These are phyloP conservation scores for Aspergillus taichungensis DNA, from an alignment of 495 filamentous ascomycete species.

Conservation along the genomic window DNA sequence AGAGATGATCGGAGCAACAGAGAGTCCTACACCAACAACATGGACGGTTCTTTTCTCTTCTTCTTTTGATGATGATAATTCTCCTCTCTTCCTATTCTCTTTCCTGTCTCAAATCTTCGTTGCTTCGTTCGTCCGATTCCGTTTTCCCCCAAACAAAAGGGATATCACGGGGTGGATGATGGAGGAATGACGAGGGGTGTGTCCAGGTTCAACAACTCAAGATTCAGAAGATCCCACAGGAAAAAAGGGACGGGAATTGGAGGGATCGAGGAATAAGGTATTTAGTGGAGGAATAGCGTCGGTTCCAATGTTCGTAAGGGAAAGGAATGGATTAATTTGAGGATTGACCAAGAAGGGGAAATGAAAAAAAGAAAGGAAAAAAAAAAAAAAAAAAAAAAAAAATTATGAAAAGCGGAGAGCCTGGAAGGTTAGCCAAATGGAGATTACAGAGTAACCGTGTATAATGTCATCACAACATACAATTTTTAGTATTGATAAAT, in stretches of 20 bases:
- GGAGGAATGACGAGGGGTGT: too few species aligned
- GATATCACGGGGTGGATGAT: neutral
- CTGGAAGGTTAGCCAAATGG: neutral
- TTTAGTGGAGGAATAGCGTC: too few species aligned
- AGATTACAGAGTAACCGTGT: neutral
- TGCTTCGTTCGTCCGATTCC: neutral
- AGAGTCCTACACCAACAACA: neutral
- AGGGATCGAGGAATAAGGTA: neutral
- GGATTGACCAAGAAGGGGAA: neutral
- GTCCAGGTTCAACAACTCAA: too few species aligned
- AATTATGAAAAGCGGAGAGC: neutral
- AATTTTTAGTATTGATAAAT: too few species aligned
- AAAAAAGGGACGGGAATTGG: neutral
- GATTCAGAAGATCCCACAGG: neutral
- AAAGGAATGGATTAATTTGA: too few species aligned
- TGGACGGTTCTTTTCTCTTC: neutral
- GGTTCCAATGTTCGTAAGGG: too few species aligned
- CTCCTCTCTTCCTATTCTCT: slow-evolving; percentile 4
- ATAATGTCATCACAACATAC: neutral
- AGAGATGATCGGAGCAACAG: too few species aligned
- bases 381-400: neutral
- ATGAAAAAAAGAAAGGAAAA: neutral
- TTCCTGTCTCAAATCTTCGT: neutral
- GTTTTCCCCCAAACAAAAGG: neutral
- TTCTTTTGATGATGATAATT: neutral